Evolutionary conservation across 2,329 filamentous ascomycete species (phyloP), one percentile per base, ranked within the genome.

Genomic region (Magnaporthiopsis rhizophila): DNA sequence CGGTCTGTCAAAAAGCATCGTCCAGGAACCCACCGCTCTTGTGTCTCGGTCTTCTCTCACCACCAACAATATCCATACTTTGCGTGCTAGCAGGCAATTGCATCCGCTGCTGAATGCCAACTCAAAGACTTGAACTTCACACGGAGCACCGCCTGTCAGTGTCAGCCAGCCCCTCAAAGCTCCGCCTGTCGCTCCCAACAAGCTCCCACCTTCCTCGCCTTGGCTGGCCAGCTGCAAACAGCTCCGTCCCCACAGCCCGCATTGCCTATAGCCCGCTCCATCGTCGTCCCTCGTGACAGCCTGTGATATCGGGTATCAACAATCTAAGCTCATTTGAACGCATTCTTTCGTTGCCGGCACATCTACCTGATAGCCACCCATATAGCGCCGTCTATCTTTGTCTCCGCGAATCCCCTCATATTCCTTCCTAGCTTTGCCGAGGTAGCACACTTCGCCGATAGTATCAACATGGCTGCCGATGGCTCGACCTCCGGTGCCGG

Each of bases 401-500:
- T 53, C n/a, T 53, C 45, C 13, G 21, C 38, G 45, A 9, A 53
- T 53, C 21, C 21, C 45, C 15, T 45, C n/a, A 53, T 53, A 4
- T 30, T 30, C 45, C 8, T n/a, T n/a, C 45, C 45, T 24, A n/a
- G 45, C 5, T 53, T 24, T n/a, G 45, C 45, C 45, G 45, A 53
- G 9, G 45, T 21, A 53, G 18, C 45, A 15, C 45, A 6, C 45
- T 53, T 53, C 45, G 45, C 45, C 45, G n/a, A 53, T 6, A 53
- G 11, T 11, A 53, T 24, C 45, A 53, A n/a, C 45, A 53, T 53
- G 45, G 45, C 45, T 11, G 5, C 45, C 45, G 21, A 13, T 24
- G 45, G 45, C 21, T 53, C 26, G 28, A 38, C 15, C 30, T 64
- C 53, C 30, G 53, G 57, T 56, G 69, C 65, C 53, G 58, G 32